Base-by-base conservation (phyloP, 345 rosid genomes). In the Citrus medica region DNA sequence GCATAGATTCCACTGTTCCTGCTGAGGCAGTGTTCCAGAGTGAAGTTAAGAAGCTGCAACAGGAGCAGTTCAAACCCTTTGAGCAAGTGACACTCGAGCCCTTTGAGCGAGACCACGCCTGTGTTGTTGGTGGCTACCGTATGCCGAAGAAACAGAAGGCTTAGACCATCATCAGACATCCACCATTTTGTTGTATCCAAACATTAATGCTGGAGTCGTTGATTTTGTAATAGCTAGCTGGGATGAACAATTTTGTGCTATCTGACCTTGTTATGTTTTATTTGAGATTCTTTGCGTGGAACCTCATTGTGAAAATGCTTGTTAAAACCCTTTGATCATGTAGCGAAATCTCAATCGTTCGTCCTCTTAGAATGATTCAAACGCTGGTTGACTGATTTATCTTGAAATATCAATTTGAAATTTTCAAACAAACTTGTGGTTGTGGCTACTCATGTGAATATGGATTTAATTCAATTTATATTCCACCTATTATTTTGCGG, bases 41-140 rank as follows among this genome's bases (percentile, higher is more conserved):
- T 10, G 99, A 96, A 84, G 99, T 94, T 70, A 94, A 90, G 89
- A 92, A 91, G 88, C 83, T 96, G 83, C 89, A 86, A 72, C 91
- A 82, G 68, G 98, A 94, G 60, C 97, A 96, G 78, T 92, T 96
- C 90, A 96, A 82, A 79, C 99, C 99, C 16, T 79, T 82, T 0
- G 98, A 96, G 66, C 98, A 96, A 79, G 98, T 96, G 6, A 96
- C 97, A 25, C 91, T 92, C 1, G 99, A 94, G 88, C 98, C 98
- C 0, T 96, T 91, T 65, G 99, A 96, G 87, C 89, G 98, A 59
- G 99, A 94, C 81, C 99, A 96, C 77, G 98, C 98, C 4, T 94
- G 98, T 78, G 99, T 96, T 2, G 92, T 92, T 0, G 99, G 99
- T 3, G 94, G 84, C 33, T 96, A 96, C 83, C 87, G 99, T 0